phyloP scores from a whole-genome alignment of 257 asterid species.

The Striga asiatica region DNA sequence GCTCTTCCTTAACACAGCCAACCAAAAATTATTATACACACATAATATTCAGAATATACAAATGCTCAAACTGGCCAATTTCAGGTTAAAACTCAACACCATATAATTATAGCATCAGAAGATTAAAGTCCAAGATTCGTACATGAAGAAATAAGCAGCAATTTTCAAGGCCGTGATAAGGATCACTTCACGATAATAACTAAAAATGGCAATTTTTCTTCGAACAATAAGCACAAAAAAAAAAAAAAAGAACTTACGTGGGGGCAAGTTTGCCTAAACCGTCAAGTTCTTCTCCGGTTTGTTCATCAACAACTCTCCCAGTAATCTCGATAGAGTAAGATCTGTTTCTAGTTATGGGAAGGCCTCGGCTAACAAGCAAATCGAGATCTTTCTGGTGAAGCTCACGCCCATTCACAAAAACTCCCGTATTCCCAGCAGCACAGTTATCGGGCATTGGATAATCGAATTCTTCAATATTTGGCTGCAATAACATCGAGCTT shows the following conservation, averaged over 20 bases:
- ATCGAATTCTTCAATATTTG: constrained; percentile 74
- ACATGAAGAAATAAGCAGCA: too few species aligned
- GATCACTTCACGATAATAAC: neutral
- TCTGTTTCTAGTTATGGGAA: constrained; percentile 47
- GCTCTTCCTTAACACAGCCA: too few species aligned
- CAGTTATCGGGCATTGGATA: constrained; percentile 63
- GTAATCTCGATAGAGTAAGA: constrained; percentile 64
- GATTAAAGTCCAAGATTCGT: neutral
- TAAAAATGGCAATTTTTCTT: neutral
- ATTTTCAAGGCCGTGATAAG: neutral
- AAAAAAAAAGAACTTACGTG: constrained; percentile 46
- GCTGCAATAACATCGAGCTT: constrained; percentile 46
- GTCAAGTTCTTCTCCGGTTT: constrained; percentile 76
- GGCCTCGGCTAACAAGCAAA: constrained; percentile 74
- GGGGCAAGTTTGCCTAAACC: constrained; percentile 96
- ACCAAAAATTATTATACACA: too few species aligned
- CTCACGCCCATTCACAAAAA: constrained; percentile 82
- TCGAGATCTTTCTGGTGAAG: constrained; percentile 79
- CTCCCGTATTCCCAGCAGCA: constrained; percentile 72
- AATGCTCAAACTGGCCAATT: too few species aligned
- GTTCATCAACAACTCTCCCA: constrained; percentile 73
- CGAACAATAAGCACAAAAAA: neutral
- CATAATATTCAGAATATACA: too few species aligned
- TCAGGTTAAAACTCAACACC: neutral
- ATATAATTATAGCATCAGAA: neutral